phyloP scores from a whole-genome alignment of 768 basidiomycete species.

The Lentinula detonsa region DNA sequence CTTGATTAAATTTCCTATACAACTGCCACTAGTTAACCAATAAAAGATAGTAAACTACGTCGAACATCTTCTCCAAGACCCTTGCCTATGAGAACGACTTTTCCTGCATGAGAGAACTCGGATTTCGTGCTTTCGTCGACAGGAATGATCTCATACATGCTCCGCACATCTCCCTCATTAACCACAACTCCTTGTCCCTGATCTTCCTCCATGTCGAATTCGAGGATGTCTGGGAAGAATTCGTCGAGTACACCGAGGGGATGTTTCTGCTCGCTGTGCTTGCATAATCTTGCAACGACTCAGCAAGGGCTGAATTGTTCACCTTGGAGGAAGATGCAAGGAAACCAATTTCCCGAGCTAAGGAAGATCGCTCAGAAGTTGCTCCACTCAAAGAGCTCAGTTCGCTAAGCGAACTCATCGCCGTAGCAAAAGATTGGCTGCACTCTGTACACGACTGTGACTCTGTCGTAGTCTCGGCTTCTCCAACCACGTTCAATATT shows the following conservation, averaged over 20 bases:
- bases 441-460: background rate
- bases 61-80: too few relatives aligned
- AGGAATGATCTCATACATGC: too few relatives aligned
- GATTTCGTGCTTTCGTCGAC: too few relatives aligned
- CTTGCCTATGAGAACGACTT: too few relatives aligned
- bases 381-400: background rate
- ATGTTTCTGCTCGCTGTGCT: background rate
- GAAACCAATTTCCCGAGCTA: background rate
- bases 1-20: too few relatives aligned
- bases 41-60: too few relatives aligned
- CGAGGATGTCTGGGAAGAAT: background rate
- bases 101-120: too few relatives aligned
- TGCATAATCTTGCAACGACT: background rate
- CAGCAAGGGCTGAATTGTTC: background rate
- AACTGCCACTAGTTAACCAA: too few relatives aligned
- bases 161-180: background rate
- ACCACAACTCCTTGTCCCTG: background rate
- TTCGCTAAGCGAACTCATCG: background rate
- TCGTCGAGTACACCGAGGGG: background rate
- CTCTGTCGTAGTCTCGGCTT: slow-evolving; percentile 22
- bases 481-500: slow-evolving; percentile 44
- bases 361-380: background rate
- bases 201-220: background rate
- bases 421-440: background rate
- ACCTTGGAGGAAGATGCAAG: background rate